Base-by-base conservation (phyloP, 176 grass and related monocot species). In the Carex myosuroides region DNA sequence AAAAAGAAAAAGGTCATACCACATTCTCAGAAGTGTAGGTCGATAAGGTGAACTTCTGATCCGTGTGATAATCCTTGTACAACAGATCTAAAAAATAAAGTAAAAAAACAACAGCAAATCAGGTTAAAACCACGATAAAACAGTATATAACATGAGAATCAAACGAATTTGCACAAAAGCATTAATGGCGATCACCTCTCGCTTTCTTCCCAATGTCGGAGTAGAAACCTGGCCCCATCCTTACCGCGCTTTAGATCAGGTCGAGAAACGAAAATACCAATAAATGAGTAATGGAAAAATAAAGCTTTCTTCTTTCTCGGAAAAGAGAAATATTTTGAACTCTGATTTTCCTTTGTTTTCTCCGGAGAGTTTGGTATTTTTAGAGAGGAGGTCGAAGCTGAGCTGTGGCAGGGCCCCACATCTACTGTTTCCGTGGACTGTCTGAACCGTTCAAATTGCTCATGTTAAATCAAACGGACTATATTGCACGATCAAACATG, bases 191-290 rank as follows among this genome's bases (percentile, higher is more conserved):
- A 69, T 83, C 61, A 95, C 95, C 95, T 88, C 92, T 93, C 13
- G 91, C 80, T 84, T 90, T 93, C 85, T 86, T 98, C 67, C 92
- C 92, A 84, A 95, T 93, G 73, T 98, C 95, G 26, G 79, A 83
- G 88, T 90, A 95, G 80, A 93, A 85, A 52, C 95, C 93, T 3
- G 89, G 92, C 10, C 89, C 92, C 95, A 92, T 95, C 46, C 53
- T 26, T 62, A 32, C 13, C 85, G 2, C 30, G 29, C 79, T 70
- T 42, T 11, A n/a, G 59, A 75, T 80, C 61, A 58, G 30, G 26
- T 21, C 66, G 24, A 65, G 22, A 11, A 21, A 52, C 60, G 5
- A 60, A 85, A 20, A 39, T 20, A 5, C 13, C 17, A 58, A 48
- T 35, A 37, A 73, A 56, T 37, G 79, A 57, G 8, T 58, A 39